Conservation (phyloP, 805 yeast genomes). For the Sugiyamaella lignohabitans region DNA sequence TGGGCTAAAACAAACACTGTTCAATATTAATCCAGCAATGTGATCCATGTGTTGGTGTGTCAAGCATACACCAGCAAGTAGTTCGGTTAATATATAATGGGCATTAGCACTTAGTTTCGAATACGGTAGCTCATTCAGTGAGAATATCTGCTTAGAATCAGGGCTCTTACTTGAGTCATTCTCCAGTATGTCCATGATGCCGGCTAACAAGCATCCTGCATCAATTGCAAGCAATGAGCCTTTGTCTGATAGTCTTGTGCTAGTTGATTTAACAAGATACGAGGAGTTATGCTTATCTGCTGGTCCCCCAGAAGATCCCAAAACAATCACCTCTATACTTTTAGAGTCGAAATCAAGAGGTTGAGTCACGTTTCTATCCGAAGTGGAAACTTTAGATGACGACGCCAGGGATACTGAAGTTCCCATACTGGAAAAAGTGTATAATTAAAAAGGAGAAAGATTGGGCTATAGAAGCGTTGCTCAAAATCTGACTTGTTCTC, state of each 20-base stretch:
- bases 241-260: constrained; percentile 36
- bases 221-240: constrained; percentile 55
- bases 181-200: constrained; percentile 40
- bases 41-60: constrained; percentile 89
- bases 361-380: too few species aligned
- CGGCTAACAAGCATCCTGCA: constrained; percentile 69
- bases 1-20: constrained; percentile 51
- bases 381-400: too few species aligned
- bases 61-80: constrained; percentile 35
- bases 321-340: constrained; percentile 26
- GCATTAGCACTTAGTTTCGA: constrained; percentile 15
- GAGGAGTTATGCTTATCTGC: constrained; percentile 64
- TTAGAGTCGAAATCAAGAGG: too few species aligned
- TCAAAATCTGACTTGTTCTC: too few species aligned
- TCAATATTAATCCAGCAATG: constrained; percentile 58
- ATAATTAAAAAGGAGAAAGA: too few species aligned
- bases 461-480: too few species aligned
- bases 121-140: not conserved
- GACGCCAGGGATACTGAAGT: too few species aligned
- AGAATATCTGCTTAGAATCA: not conserved
- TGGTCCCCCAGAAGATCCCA: constrained; percentile 85
- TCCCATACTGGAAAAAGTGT: too few species aligned
- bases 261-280: constrained; percentile 54
- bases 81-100: constrained; percentile 23
- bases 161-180: not conserved